phyloP scores from a whole-genome alignment of 768 basidiomycete species.

The Calocybe gangraenosa region DNA sequence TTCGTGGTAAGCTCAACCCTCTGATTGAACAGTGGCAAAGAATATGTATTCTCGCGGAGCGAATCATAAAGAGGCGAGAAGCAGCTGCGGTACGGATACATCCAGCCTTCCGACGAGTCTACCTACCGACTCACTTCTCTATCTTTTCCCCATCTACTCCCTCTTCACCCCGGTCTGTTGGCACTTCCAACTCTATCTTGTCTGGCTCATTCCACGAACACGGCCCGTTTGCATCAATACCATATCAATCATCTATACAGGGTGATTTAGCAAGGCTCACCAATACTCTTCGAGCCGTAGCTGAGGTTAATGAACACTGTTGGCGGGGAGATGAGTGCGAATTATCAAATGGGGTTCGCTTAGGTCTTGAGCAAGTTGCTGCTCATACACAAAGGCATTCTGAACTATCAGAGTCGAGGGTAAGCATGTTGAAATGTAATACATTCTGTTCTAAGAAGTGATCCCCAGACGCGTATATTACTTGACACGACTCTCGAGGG shows the following conservation, averaged over 20 bases:
- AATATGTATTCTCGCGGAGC: constrained; percentile 82
- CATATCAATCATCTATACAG: constrained; percentile 39
- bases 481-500: constrained; percentile 70
- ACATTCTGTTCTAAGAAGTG: neutral
- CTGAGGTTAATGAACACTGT: constrained; percentile 75
- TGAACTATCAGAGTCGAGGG: constrained; percentile 70
- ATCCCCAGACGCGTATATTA: constrained; percentile 53
- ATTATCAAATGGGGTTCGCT: constrained; percentile 70
- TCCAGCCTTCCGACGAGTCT: constrained; percentile 59
- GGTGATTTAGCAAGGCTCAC: constrained; percentile 81
- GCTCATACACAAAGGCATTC: constrained; percentile 66
- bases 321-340: constrained; percentile 85
- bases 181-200: constrained; percentile 26
- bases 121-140: constrained; percentile 67
- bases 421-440: constrained; percentile 29
- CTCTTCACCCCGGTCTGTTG: constrained; percentile 29
- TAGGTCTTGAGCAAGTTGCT: constrained; percentile 66
- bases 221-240: constrained; percentile 24
- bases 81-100: constrained; percentile 83
- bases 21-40: constrained; percentile 92
- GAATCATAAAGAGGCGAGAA: constrained; percentile 85
- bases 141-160: constrained; percentile 36
- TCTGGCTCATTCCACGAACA: constrained; percentile 29
- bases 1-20: constrained; percentile 70
- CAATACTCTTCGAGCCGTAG: constrained; percentile 73